phyloP scores from a whole-genome alignment of 1,284 basidiomycete species.

The Peniophora sp. region DNA sequence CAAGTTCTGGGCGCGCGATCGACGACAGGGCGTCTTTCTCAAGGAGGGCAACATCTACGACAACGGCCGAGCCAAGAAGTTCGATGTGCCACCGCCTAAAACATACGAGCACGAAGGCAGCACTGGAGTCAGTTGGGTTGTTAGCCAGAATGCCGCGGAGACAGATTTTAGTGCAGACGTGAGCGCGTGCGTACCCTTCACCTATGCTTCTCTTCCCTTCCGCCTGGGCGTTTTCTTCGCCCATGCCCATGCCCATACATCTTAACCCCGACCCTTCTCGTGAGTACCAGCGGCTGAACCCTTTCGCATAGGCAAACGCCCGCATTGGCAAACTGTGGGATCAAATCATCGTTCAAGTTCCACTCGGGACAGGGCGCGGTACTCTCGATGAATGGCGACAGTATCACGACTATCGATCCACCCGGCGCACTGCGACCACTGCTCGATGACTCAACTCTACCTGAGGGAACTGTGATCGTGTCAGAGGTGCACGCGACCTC shows the following conservation, averaged over 20 bases:
- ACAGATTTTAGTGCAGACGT: slow-evolving; percentile 11
- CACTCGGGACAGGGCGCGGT: slow-evolving; percentile 15
- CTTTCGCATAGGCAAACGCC: slow-evolving; percentile 12
- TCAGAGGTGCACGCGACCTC: slow-evolving; percentile 22
- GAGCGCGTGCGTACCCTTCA: slow-evolving; percentile 11
- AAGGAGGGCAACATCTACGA: slow-evolving; percentile 24
- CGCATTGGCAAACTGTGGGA: slow-evolving; percentile 5
- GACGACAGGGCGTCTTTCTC: slow-evolving; percentile 18
- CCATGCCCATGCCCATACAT: background rate
- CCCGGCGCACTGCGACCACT: slow-evolving; percentile 18
- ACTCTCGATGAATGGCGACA: slow-evolving; percentile 15
- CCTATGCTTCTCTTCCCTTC: background rate
- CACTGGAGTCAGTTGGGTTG: slow-evolving; percentile 18
- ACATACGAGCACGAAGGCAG: slow-evolving; percentile 11
- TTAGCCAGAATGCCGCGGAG: slow-evolving; percentile 17
- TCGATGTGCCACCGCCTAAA: slow-evolving; percentile 15
- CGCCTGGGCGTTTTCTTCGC: background rate
- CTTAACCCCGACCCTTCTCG: too few species aligned
- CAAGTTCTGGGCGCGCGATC: slow-evolving; percentile 16
- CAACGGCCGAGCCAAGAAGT: slow-evolving; percentile 15
- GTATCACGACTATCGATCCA: slow-evolving; percentile 13
- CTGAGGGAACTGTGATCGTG: slow-evolving; percentile 16
- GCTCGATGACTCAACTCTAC: slow-evolving; percentile 14
- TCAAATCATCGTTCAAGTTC: slow-evolving; percentile 16
- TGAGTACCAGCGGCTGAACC: too few species aligned